A percentile compares a stretch with the other conserved stretches of the same genome.
Conservation (phyloP, 2,329 filamentous ascomycete species). For the Stemphylium lycopersici region DNA sequence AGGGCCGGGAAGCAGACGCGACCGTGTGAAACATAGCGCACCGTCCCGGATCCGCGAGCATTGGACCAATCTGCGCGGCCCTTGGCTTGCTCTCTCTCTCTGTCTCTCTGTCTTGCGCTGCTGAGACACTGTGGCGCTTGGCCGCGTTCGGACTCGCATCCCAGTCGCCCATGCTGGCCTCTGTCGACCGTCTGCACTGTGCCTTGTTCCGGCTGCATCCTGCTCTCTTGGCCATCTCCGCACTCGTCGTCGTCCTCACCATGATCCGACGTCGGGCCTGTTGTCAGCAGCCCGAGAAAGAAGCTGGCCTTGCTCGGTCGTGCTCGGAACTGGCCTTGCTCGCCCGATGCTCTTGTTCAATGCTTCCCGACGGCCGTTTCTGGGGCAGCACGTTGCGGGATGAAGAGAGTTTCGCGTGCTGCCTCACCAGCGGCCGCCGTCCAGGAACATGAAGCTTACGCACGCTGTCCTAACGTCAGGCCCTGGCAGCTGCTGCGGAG, state of each 20-base stretch:
- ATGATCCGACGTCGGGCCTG: constrained; percentile 24
- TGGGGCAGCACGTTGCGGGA: constrained; percentile 17
- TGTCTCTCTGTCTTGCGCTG: constrained; percentile 5
- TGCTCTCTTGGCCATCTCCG: constrained; percentile 28
- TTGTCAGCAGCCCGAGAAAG: background rate
- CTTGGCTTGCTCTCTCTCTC: constrained; percentile 1
- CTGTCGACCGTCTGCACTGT: constrained; percentile 7
- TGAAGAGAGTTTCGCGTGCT: constrained; percentile 27
- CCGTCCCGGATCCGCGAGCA: constrained; percentile 42
- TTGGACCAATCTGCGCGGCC: constrained; percentile 19
- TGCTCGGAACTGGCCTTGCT: constrained; percentile 8
- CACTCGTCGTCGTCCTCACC: constrained; percentile 15
- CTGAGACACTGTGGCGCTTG: constrained; percentile 21
- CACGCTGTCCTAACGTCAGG: constrained; percentile 25
- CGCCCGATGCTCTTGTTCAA: constrained; percentile 4
- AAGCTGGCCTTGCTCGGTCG: too few species aligned
- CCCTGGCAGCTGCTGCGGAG: constrained; percentile 23
- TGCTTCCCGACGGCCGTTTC: constrained; percentile 22
- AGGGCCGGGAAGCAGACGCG: constrained; percentile 23
- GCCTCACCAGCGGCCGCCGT: constrained; percentile 32
- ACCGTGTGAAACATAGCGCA: constrained; percentile 44
- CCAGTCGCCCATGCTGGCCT: constrained; percentile 35
- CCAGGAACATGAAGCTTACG: constrained; percentile 41
- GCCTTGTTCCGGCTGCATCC: constrained; percentile 24
- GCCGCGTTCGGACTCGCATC: constrained; percentile 21